A percentile compares a stretch with the other conserved stretches of the same genome.
Conservation (phyloP, 371 early-diverging fungal species). For the Mortierella sp. region DNA sequence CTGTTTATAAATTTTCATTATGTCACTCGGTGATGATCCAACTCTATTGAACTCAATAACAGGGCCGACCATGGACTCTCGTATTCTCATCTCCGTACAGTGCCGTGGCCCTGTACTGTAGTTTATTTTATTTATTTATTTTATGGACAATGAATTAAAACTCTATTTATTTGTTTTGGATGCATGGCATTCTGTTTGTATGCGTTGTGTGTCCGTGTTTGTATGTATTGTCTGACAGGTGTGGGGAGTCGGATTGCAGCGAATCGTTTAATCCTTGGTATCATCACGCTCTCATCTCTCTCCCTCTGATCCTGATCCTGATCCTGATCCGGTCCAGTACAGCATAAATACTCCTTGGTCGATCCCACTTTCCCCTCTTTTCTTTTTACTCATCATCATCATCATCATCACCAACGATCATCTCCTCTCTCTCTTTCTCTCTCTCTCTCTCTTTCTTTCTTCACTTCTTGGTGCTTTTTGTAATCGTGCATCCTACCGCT, state of each 20-base stretch:
- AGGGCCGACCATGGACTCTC: background rate
- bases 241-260: background rate
- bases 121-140: background rate
- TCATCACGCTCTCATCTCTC: background rate
- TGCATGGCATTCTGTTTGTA: background rate
- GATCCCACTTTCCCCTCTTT: background rate
- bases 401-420: background rate
- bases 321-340: slow-evolving; percentile 3
- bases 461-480: background rate
- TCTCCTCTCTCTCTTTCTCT: background rate
- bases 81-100: background rate
- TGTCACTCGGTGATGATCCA: no score
- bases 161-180: slow-evolving; percentile 1
- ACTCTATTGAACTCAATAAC: background rate
- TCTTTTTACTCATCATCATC: background rate
- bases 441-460: background rate
- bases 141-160: background rate
- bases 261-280: background rate
- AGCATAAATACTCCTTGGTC: background rate
- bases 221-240: background rate
- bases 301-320: background rate
- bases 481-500: background rate
- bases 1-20: background rate
- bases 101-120: no score
- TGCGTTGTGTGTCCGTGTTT: background rate